phyloP scores from a whole-genome alignment of 2,329 filamentous ascomycete genomes.

The Elsinoe perseae region DNA sequence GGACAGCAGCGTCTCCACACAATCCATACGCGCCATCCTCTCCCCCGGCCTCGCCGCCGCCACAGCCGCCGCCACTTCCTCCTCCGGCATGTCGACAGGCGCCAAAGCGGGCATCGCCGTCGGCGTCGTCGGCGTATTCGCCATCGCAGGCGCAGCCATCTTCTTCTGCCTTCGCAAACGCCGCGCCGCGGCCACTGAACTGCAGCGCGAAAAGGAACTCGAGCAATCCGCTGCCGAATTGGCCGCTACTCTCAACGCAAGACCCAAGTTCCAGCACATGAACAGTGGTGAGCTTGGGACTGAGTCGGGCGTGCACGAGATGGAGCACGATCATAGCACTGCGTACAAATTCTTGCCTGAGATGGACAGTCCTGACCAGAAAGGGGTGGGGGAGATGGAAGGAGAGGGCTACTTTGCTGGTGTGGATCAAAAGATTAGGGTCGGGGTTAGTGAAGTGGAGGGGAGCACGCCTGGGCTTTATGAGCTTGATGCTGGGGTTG shows the following conservation, averaged over 20 bases:
- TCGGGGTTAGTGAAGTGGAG: constrained; percentile 23
- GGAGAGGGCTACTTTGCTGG: constrained; percentile 20
- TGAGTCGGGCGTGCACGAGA: constrained; percentile 28
- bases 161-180: constrained; percentile 25
- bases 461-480: constrained; percentile 22
- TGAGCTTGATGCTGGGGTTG: constrained; percentile 21
- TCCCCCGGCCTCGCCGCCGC: constrained; percentile 20
- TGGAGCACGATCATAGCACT: constrained; percentile 23
- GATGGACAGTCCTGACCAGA: constrained; percentile 28
- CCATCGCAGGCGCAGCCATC: constrained; percentile 25
- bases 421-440: constrained; percentile 19
- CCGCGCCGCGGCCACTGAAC: constrained; percentile 25
- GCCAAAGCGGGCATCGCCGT: constrained; percentile 31
- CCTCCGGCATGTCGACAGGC: constrained; percentile 23
- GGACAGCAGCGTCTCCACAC: constrained; percentile 23
- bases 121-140: constrained; percentile 25
- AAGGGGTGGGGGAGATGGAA: constrained; percentile 29
- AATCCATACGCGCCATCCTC: constrained; percentile 26
- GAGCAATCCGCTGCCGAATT: constrained; percentile 14
- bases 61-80: constrained; percentile 12
- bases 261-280: background rate
- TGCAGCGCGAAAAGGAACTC: constrained; percentile 21
- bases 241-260: constrained; percentile 15
- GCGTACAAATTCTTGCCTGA: constrained; percentile 29
- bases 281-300: constrained; percentile 29